Percentiles rank a stretch among this genome's conserved stretches.
Conservation (phyloP, 192 early-diverging fungal genomes). For the Coemansia furcata region DNA sequence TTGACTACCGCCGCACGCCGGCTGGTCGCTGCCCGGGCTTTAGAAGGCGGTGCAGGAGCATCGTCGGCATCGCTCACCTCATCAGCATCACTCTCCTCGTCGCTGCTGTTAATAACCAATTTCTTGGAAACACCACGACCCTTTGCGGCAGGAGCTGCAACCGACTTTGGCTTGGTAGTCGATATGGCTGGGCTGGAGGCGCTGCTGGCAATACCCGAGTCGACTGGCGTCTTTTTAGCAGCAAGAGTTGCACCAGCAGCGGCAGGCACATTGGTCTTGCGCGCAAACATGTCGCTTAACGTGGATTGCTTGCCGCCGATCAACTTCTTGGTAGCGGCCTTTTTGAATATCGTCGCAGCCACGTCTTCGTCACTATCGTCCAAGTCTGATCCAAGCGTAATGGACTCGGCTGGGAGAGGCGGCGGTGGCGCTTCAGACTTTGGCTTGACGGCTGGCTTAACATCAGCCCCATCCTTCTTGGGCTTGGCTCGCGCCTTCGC, state of each 20-base stretch:
- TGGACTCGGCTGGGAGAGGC: background rate
- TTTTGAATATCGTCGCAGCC: conserved; percentile 31
- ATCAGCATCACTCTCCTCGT: conserved; percentile 24
- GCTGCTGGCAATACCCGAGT: conserved; percentile 2
- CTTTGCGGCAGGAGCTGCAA: conserved; percentile 4
- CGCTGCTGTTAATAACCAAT: conserved; percentile 30
- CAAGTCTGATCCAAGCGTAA: conserved; percentile 46
- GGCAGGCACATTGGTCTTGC: background rate
- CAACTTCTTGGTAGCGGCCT: conserved; percentile 20
- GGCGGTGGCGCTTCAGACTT: background rate
- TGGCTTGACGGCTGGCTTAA: conserved; percentile 7
- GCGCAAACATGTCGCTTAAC: conserved; percentile 29
- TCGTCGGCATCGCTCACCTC: conserved; percentile 6
- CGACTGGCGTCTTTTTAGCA: background rate
- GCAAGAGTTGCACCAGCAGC: background rate
- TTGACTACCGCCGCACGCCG: conserved; percentile 25
- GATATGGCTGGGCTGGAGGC: background rate
- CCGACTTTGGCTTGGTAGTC: background rate
- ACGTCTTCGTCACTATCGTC: conserved; percentile 54
- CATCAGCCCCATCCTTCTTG: conserved; percentile 13
- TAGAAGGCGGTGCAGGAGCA: conserved; percentile 5
- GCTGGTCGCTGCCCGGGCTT: conserved; percentile 13
- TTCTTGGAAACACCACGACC: conserved; percentile 12
- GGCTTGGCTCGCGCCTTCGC: background rate
- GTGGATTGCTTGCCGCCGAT: conserved; percentile 18